A percentile compares a stretch with the other conserved stretches of the same genome.
Evolutionary conservation across 495 filamentous ascomycete species (phyloP).

Genomic region (Penicillium coprophilum): DNA sequence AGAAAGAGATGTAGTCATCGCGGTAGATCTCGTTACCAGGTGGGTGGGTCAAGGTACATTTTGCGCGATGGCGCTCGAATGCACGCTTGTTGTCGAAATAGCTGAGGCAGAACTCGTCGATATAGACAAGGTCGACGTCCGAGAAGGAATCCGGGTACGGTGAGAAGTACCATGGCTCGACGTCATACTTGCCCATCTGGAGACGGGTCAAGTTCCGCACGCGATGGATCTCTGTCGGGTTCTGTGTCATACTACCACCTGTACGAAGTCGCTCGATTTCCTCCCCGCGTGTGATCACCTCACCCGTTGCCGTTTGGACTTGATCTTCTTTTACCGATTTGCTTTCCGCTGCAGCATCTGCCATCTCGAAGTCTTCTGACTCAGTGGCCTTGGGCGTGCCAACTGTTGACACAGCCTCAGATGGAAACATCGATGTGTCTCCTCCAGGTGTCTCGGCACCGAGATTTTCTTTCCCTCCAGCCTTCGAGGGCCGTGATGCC

Average conservation of each 20-base stretch:
- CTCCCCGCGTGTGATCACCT: conserved; percentile 75
- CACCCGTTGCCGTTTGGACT: conserved; percentile 38
- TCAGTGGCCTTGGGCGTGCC: conserved; percentile 55
- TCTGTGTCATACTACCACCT: conserved; percentile 96
- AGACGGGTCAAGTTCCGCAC: conserved; percentile 90
- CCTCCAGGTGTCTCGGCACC: conserved; percentile 37
- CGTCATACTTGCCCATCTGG: conserved; percentile 87
- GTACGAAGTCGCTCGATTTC: conserved; percentile 95
- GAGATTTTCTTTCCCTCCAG: conserved; percentile 65
- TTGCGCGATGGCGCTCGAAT: conserved; percentile 80
- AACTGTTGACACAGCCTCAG: conserved; percentile 50
- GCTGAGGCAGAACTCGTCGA: conserved; percentile 94
- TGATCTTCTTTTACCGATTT: conserved; percentile 41
- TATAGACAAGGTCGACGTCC: conserved; percentile 84
- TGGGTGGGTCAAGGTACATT: conserved; percentile 89
- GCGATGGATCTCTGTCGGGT: conserved; percentile 92
- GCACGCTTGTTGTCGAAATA: conserved; percentile 80
- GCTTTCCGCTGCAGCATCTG: conserved; percentile 53
- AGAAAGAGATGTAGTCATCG: conserved; percentile 91
- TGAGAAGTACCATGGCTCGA: conserved; percentile 98
- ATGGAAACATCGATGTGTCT: conserved; percentile 42
- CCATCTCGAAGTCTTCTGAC: conserved; percentile 63
- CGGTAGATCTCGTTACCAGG: conserved; percentile 98
- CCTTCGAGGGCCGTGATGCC: conserved; percentile 50
- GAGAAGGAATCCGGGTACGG: conserved; percentile 89